Evolutionary conservation across 1,139 yeast genomes (phyloP).

Genomic region (Pichia sp.): DNA sequence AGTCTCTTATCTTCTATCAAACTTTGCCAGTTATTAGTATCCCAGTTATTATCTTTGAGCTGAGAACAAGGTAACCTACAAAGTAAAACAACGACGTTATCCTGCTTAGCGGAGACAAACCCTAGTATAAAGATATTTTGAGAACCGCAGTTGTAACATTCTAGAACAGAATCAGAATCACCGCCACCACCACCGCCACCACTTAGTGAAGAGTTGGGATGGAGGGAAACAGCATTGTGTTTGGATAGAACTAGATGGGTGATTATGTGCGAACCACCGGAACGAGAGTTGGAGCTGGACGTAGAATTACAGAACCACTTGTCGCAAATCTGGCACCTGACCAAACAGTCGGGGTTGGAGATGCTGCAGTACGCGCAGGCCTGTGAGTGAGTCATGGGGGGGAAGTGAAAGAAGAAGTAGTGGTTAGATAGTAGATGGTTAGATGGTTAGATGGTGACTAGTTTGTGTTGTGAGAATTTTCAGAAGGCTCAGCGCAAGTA

Average conservation of each 20-base stretch:
- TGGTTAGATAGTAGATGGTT: too few relatives aligned
- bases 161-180: conserved; percentile 76
- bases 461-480: too few relatives aligned
- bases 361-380: conserved; percentile 79
- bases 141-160: conserved; percentile 87
- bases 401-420: too few relatives aligned
- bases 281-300: conserved; percentile 28
- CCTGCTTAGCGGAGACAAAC: conserved; percentile 80
- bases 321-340: conserved; percentile 68
- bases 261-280: conserved; percentile 70
- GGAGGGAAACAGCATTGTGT: conserved; percentile 69
- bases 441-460: too few relatives aligned
- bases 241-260: conserved; percentile 79
- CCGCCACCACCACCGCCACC: too few relatives aligned
- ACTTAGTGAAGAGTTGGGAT: conserved; percentile 76
- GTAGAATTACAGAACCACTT: conserved; percentile 92
- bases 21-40: conserved; percentile 82
- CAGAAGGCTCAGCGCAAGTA: too few relatives aligned
- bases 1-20: conserved; percentile 74
- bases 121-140: conserved; percentile 78
- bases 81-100: conserved; percentile 77
- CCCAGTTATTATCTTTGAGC: conserved; percentile 72
- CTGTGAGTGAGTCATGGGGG: too few relatives aligned
- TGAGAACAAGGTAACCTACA: conserved; percentile 91
- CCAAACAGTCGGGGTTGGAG: conserved; percentile 56